These are phyloP conservation scores for Mucor circinelloides DNA, from an alignment of 371 early-diverging fungal genomes.

Conservation along the genomic window DNA sequence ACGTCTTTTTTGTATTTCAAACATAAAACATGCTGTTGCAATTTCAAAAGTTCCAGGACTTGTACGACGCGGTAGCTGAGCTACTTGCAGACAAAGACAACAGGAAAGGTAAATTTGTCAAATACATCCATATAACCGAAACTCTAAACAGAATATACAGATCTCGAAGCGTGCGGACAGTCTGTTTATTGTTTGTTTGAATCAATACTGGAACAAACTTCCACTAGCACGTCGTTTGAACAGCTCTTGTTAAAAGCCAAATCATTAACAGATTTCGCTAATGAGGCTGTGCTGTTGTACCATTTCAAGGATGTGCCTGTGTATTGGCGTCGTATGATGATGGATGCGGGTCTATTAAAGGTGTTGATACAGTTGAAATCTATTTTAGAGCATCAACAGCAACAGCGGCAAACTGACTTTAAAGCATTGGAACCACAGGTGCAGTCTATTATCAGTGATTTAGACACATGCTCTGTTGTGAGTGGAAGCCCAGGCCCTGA, in stretches of 20 bases:
- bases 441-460: constrained; percentile 36
- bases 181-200: constrained; percentile 18
- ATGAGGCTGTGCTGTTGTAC: constrained; percentile 42
- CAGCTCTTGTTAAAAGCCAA: neutral
- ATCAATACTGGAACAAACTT: neutral
- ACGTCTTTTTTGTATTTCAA: constrained; percentile 55
- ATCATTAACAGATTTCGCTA: constrained; percentile 39
- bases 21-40: constrained; percentile 16
- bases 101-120: constrained; percentile 5
- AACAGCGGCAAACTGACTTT: neutral
- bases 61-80: constrained; percentile 14
- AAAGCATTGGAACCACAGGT: constrained; percentile 11
- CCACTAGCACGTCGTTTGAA: neutral
- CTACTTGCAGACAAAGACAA: constrained; percentile 6
- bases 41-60: constrained; percentile 11
- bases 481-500: constrained; percentile 55
- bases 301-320: constrained; percentile 57
- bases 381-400: neutral
- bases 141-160: neutral
- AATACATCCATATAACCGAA: neutral
- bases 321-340: constrained; percentile 59
- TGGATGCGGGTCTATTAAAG: constrained; percentile 56
- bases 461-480: constrained; percentile 57
- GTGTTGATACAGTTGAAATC: constrained; percentile 30
- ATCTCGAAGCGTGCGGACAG: constrained; percentile 12